A percentile compares a stretch with the other conserved stretches of the same genome.
Evolutionary conservation across 1,284 basidiomycete species (phyloP).

Genomic region (Gastroboletus turbinatus): DNA sequence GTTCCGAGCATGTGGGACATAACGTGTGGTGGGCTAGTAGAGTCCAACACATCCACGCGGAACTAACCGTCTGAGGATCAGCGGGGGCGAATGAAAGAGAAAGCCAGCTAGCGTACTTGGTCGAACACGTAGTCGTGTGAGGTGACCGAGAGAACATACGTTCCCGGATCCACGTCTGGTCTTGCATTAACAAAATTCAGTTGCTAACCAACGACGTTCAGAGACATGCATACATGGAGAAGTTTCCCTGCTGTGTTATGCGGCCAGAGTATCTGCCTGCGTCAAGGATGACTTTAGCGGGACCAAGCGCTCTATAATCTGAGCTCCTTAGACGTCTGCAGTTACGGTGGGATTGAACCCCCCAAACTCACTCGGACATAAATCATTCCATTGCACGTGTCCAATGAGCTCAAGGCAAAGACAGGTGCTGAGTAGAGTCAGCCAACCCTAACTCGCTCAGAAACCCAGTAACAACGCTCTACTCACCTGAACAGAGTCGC

Average conservation of each 20-base stretch:
- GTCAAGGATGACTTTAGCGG: constrained; percentile 61
- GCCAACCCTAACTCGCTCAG: neutral
- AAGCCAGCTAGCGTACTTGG: constrained; percentile 44
- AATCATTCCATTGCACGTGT: constrained; percentile 61
- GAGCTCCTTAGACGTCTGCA: constrained; percentile 4
- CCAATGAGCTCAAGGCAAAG: constrained; percentile 57
- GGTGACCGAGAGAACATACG: constrained; percentile 64
- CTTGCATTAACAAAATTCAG: constrained; percentile 38
- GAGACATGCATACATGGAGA: constrained; percentile 69
- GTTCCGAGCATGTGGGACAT: constrained; percentile 68
- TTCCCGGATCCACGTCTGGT: constrained; percentile 60
- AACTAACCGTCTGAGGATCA: constrained; percentile 12
- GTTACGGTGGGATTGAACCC: neutral
- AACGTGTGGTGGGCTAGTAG: constrained; percentile 48
- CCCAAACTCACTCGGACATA: constrained; percentile 55
- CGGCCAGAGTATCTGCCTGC: constrained; percentile 52
- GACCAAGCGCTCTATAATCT: constrained; percentile 51
- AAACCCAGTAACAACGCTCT: neutral
- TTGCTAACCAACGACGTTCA: neutral
- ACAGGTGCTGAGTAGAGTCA: constrained; percentile 31
- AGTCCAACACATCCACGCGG: constrained; percentile 60
- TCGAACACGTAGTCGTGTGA: constrained; percentile 70
- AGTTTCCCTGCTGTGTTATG: constrained; percentile 57
- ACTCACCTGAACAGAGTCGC: constrained; percentile 19
- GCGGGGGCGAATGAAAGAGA: neutral